Evolutionary conservation across 192 early-diverging fungal species (phyloP), one percentile per base, ranked within the genome.

Genomic region (Entomortierella beljakovae): DNA sequence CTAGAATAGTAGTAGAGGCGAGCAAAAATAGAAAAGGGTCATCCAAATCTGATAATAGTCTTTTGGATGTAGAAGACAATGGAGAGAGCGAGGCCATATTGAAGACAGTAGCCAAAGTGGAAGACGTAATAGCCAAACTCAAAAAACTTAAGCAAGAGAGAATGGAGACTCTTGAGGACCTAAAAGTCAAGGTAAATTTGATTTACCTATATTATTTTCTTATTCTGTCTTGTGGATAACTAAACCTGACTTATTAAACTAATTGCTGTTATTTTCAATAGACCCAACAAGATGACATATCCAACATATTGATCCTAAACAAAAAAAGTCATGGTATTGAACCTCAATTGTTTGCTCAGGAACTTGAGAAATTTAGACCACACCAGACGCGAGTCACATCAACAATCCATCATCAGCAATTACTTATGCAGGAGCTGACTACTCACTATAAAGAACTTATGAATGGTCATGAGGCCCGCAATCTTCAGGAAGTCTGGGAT

Each of bases 281-380:
- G 87, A 86, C 93, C 1, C 91, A 91, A 53, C 83, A 94, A 58
- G 97, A 99, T 82, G 96, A 99, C 64, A 98, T 98, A 49, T 93
- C 92, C 25, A 87, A 88, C 23, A 57, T 94, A 11, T 67, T 97
- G 51, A 85, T 95, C 23, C 58, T 94, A 8, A 94, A 97, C 84
- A 88, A 87, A 48, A 89, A 88, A 59, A 69, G 74, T 20, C 91
- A 94, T 63, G 91, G 93, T 61, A 88, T 94, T 40, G 96, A 98
- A 80, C 84, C 81, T 10, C 91, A 96, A 58, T 80, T 99, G 26
- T 98, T 99, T 89, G 88, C 91, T 9, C 86, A 89, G 55, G 96
- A 99, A 81, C 84, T 99, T 43, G 91, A 92, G 70, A 99, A 99
- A 80, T 99, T 92, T 74, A 87, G 93, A 31, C 91, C 90, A 22